Evolutionary conservation across 108 stramenopile species (phyloP), one percentile per base, ranked within the genome.

Genomic region (Schizochytrium sp.): DNA sequence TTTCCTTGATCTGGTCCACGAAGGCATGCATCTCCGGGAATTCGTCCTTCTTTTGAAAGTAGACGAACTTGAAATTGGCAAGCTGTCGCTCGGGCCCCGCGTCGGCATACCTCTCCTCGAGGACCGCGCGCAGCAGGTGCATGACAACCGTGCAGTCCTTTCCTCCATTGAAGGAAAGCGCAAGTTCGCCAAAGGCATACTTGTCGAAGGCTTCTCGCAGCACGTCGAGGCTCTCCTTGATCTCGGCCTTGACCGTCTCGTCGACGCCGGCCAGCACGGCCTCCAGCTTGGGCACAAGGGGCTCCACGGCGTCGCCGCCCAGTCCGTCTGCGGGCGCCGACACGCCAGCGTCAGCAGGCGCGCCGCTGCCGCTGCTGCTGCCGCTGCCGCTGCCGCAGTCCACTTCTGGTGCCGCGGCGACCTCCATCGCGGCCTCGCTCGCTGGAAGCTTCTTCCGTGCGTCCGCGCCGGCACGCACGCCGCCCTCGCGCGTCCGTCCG

Each of bases 61-160:
- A 93, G 44, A 94, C 90, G 0, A 92, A 41, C 51, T 91, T 91
- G 12, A 93, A 53, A 14, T 25, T 19, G 19, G 71, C 43, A 28
- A 76, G 59, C 12, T 63, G 41, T 5, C 48, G 58, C 5, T 57
- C 19, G 8, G 87, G 89, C 8, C 72, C 21, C 34, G 72, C 72
- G 51, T 91, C 16, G 41, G 90, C 91, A 72, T 95, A 93, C 29
- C 96, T 88, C 14, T 97, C 98, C 88, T 95, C 93, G 25, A 83
- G 76, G 0, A 96, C 97, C 5, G 97, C 98, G 57, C 99, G 94
- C 55, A 96, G 89, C 88, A 99, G 91, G 89, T 99, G 97, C 88
- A 98, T 91, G 87, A 99, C 96, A 0, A 98, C 99, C 12, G 96
- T 96, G 16, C 97, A 97, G 94, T 99, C 99, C 87, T 99, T 99